Evolutionary conservation across 371 early-diverging fungal genomes (phyloP), one percentile per base, ranked within the genome.

Genomic region (Actinomucor elegans): DNA sequence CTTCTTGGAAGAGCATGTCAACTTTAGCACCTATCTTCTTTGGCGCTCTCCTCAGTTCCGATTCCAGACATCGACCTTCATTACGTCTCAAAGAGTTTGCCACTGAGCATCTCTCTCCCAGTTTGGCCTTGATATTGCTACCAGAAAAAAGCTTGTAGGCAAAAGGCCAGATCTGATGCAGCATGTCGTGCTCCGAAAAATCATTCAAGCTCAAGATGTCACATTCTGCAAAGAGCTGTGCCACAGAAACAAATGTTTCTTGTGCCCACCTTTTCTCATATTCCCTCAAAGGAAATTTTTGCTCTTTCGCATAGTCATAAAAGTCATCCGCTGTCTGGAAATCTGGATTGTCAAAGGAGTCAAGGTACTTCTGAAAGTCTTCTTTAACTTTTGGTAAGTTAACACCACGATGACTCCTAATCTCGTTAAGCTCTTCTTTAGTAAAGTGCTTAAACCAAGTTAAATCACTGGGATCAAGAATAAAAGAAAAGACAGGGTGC

Each of bases 1-100:
- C n/a, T 24, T 1, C 17, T 48, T 48, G 23, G 42, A 48, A 48
- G 2, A 48, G 33, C 12, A 41, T 47, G 15, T 51, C 50, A 10
- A 56, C 48, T 23, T 56, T 56, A 32, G 50, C 50, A 5, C 57
- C 49, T 10, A 49, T 12, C 28, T 17, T 21, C 45, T 57, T 57
- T 50, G 50, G 49, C 37, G 33, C 36, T 50, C 57, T 50, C 45
- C 33, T 43, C 36, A 50, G 32, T 44, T 6, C 26, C 4, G 23
- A 35, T 32, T 57, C 57, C 35, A 57, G 31, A 47, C 38, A 48
- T 31, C 50, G 23, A 37, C 45, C 45, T 50, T 49, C 50, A 23
- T 57, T 50, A 44, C 31, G 43, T 43, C 45, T 50, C 17, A 57
- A 28, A 28, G 50, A 44, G 44, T 17, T 26, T 29, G 57, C 24